phyloP scores from a whole-genome alignment of 352 stramenopile species.

The Globisporangium barbulae region DNA sequence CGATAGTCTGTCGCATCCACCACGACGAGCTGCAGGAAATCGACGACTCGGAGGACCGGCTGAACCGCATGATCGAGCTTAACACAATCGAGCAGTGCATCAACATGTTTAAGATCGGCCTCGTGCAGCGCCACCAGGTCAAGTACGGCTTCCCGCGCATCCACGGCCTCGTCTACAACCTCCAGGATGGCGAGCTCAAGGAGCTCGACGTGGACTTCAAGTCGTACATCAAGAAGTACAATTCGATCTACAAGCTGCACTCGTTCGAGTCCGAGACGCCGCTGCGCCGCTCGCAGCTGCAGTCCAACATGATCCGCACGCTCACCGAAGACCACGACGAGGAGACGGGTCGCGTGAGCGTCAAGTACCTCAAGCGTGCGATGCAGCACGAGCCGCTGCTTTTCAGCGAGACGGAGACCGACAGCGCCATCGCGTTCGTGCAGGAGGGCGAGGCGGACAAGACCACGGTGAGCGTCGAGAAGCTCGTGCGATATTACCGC shows the following conservation, averaged over 20 bases:
- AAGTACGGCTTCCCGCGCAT: conserved; percentile 89
- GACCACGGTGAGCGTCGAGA: conserved; percentile 47
- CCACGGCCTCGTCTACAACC: conserved; percentile 86
- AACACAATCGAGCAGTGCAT: conserved; percentile 91
- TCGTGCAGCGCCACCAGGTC: conserved; percentile 84
- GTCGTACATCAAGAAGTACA: conserved; percentile 74
- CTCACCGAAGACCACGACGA: conserved; percentile 63
- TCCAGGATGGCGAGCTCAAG: conserved; percentile 78
- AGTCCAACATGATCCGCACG: conserved; percentile 69
- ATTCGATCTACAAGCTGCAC: conserved; percentile 79
- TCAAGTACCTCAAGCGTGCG: conserved; percentile 56
- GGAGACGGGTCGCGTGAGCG: conserved; percentile 42
- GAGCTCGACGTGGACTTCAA: conserved; percentile 85
- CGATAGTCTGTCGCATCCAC: conserved; percentile 63
- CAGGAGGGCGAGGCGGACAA: conserved; percentile 26
- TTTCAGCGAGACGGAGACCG: conserved; percentile 71
- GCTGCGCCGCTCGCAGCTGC: conserved; percentile 55
- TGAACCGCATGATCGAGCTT: conserved; percentile 82
- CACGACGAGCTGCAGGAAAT: conserved; percentile 85
- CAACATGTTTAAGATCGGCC: conserved; percentile 89
- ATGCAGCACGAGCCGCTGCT: conserved; percentile 77
- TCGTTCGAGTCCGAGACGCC: conserved; percentile 29
- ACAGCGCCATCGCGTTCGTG: conserved; percentile 43
- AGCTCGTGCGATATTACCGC: conserved; percentile 32
- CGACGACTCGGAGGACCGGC: conserved; percentile 66